These are phyloP conservation scores for Bonnemaisonia californica DNA, from an alignment of 31 red algal genomes.

Conservation along the genomic window DNA sequence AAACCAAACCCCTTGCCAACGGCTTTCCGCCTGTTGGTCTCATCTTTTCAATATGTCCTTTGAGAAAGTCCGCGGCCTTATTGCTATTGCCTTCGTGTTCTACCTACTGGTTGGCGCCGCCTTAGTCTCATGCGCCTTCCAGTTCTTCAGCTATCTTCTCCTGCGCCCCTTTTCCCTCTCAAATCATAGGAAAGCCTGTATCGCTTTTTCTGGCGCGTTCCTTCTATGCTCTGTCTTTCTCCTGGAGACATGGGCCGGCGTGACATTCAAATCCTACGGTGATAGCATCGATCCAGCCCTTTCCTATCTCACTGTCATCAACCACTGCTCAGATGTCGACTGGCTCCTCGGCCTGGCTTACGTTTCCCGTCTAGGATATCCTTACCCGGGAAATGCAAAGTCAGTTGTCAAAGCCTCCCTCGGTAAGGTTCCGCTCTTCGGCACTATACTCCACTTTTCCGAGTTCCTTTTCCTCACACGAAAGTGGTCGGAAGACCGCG, in stretches of 20 bases:
- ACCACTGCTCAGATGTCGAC: conserved; percentile 67
- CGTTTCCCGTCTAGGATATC: conserved; percentile 53
- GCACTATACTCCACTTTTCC: conserved; percentile 47
- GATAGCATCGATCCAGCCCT: conserved; percentile 44
- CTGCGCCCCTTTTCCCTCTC: conserved; percentile 52
- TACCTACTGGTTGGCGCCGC: conserved; percentile 38
- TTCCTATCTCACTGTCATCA: conserved; percentile 48
- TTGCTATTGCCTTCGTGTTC: conserved; percentile 32
- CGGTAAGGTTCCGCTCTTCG: conserved; percentile 63
- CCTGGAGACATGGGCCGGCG: conserved; percentile 52
- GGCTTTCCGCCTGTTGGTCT: background rate
- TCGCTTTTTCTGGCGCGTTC: conserved; percentile 35
- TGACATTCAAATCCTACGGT: conserved; percentile 56
- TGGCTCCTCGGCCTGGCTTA: conserved; percentile 64
- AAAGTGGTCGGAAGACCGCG: conserved; percentile 48
- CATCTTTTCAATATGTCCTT: background rate
- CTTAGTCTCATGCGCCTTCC: conserved; percentile 29
- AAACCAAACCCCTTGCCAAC: too few species aligned
- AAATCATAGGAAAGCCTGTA: conserved; percentile 25
- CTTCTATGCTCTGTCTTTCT: conserved; percentile 51
- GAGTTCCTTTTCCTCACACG: conserved; percentile 66
- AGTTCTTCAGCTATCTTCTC: conserved; percentile 39
- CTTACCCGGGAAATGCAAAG: conserved; percentile 70
- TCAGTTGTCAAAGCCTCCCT: conserved; percentile 70
- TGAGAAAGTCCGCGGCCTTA: conserved; percentile 13